Base-by-base conservation (phyloP, 305 asterid genomes). In the Salvia sclarea region DNA sequence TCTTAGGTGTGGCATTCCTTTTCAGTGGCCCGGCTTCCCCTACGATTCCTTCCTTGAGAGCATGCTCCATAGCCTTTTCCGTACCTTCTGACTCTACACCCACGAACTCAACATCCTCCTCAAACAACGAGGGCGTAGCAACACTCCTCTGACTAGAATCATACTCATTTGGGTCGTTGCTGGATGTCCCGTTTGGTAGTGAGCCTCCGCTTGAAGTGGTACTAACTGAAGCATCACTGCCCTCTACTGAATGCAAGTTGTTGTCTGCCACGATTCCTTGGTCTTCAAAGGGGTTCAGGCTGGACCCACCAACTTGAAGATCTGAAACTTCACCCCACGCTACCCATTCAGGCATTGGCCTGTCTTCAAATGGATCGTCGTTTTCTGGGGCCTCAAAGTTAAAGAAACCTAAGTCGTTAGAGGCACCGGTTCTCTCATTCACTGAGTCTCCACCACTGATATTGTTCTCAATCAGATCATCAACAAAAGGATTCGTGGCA, bases 101-200 rank as follows among this genome's bases (percentile, higher is more conserved):
- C 44, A 94, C 96, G 73, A 94, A 94, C 79, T 94, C 96, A 17
- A 89, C 96, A 44, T 91, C 99, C 84, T 94, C 99, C 80, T 94
- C 98, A 53, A 94, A 94, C 78, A 94, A 75, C 38, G 96, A 94
- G 11, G 91, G 97, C n/a, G 85, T 84, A 21, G 77, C 61, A 38
- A 68, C 77, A 67, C 68, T 64, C 76, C 79, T 83, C 62, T 64
- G 71, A 62, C 79, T 73, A 17, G 84, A 66, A 43, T 77, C 83
- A 13, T 86, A 76, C 62, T 77, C 82, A 28, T 74, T 52, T 12
- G 81, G 74, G 70, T 76, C 59, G 3, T 64, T 83, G 60, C 61
- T 40, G 17, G 87, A 45, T 28, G 75, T 63, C 67, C 88, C 89
- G 12, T 84, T 83, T 37, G 95, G 76, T 35, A 81, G 22, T 31